These are phyloP conservation scores for Chionographis japonica DNA, from an alignment of 106 monocot genomes.

Conservation along the genomic window DNA sequence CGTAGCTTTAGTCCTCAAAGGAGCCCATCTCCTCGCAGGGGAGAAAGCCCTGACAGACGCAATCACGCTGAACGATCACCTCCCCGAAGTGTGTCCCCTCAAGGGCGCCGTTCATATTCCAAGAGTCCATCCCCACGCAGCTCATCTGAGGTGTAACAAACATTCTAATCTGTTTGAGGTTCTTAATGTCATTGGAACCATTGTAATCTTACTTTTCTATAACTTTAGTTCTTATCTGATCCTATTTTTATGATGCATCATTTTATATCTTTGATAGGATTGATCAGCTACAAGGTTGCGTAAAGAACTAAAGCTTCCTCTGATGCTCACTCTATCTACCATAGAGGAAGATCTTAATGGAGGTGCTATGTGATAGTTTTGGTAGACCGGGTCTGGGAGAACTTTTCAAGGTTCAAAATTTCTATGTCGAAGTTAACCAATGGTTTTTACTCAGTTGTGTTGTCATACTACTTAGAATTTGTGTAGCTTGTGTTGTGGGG, in stretches of 20 bases:
- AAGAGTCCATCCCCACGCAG: conserved; percentile 5
- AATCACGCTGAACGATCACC: background rate
- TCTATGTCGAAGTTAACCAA: background rate
- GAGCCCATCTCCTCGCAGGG: conserved; percentile 15
- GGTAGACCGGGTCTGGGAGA: no score
- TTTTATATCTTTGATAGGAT: no score
- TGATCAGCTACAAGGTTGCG: no score
- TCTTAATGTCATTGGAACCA: background rate
- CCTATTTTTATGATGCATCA: no score
- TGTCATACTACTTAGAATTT: background rate
- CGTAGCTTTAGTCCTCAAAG: conserved; percentile 21
- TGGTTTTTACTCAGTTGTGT: background rate
- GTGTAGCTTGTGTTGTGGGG: background rate
- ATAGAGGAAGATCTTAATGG: no score
- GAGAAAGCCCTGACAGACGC: conserved; percentile 7
- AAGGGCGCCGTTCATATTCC: background rate
- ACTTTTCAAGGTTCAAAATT: no score
- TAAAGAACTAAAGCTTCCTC: no score
- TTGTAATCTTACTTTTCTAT: background rate
- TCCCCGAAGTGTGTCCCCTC: conserved; percentile 19
- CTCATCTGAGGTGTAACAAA: conserved; percentile 16
- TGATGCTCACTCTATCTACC: no score
- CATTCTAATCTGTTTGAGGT: background rate
- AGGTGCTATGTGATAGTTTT: no score
- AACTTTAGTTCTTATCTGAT: background rate